Evolutionary conservation across 768 basidiomycete genomes (phyloP), one percentile per base, ranked within the genome.

Genomic region (Phylloporus rhodoxanthus): DNA sequence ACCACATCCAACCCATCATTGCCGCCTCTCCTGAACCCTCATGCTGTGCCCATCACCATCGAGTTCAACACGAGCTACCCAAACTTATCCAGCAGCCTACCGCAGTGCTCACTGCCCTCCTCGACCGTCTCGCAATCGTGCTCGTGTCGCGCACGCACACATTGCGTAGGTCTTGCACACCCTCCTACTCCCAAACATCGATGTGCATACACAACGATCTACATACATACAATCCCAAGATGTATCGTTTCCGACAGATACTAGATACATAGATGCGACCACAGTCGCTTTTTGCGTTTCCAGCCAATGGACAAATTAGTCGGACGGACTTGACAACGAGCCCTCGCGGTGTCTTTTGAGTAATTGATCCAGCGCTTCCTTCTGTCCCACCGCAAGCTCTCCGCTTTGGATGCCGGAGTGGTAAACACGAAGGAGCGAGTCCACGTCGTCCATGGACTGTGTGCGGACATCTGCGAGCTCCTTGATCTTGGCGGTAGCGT

Each of bases 401-500:
- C 96, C 96, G 32, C 85, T 85, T 64, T 87, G 84, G 68, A 97
- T 92, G 29, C 87, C 92, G 46, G 87, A 87, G 76, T 97, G 93
- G 72, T 96, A 97, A 34, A 98, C 79, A 65, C 96, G 90, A 39
- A 99, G 79, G 32, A 99, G 83, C 28, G 91, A 89, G 70, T 99
- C 96, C 53, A 99, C 96, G 64, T 98, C 95, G 63, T 98, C 94
- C 92, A 99, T 98, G 11, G 89, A 91, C 69, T 99, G 96, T 9
- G 95, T 97, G 55, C 91, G 85, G 47, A 98, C 91, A 62, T 99
- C 96, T 9, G 96, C 96, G 47, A 99, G 85, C 70, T 96, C 93
- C 82, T 99, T 99, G 78, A 98, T 97, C 81, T 96, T 97, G 70
- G 87, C 85, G 3, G 96, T 98, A 25, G 91, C 95, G 57, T 98